Evolutionary conservation across 768 basidiomycete genomes (phyloP), one percentile per base, ranked within the genome.

Genomic region (Tricholoma sp.): DNA sequence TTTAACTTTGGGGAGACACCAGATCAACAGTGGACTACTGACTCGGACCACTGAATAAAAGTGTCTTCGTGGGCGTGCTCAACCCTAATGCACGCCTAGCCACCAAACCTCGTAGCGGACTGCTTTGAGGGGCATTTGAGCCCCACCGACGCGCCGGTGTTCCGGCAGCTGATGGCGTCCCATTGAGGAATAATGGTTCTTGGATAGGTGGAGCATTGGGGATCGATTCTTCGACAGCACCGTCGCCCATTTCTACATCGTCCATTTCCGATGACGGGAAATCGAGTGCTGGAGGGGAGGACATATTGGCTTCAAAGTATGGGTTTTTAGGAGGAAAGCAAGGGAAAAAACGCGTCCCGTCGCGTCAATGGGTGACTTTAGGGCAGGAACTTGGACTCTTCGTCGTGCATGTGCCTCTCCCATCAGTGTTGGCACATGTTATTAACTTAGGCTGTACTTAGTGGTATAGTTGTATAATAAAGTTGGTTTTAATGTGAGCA

Each of bases 281-380:
- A 61, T 86, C 83, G 37, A 86, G 68, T 33, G 78, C 74, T 17
- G 84, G 84, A 24, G 84, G 84, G 41, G 84, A 86, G 7, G 85
- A 86, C 85, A 87, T 86, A 53, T 39, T 64, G 59, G 20, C 12
- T 39, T n/a, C 33, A 39, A 45, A 56, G 34, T n/a, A 47, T 37
- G 37, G n/a, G 50, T 57, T 34, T 8, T 20, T 9, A 24, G 13
- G 7, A 11, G 42, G 61, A 44, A 60, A 57, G 41, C 51, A 53
- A 12, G 58, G 52, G 54, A 59, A 54, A 53, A 52, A 63, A 67
- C 79, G 78, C 76, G 80, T 71, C 80, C 78, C 78, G 80, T 72
- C 80, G 79, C 82, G 82, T 74, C 73, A 66, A 75, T 66, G 13
- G 13, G 63, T 48, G 54, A 61, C 49, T 79, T 80, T 74, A 80